A percentile compares a stretch with the other conserved stretches of the same genome.
Evolutionary conservation across 2,329 filamentous ascomycete species (phyloP).

Genomic region (Colletotrichum salicis): DNA sequence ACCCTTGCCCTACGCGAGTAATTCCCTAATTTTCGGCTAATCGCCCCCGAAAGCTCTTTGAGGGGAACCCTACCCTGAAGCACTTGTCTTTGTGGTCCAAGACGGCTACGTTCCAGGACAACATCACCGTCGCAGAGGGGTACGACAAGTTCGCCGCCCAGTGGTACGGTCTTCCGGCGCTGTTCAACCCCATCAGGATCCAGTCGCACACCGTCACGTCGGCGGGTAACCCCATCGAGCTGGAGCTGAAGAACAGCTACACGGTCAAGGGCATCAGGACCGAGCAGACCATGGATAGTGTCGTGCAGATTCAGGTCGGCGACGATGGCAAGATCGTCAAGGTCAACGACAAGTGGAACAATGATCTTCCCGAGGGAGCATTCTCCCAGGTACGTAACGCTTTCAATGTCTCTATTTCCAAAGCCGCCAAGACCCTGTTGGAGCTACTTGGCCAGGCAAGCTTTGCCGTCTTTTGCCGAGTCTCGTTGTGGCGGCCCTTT

Average conservation of each 20-base stretch:
- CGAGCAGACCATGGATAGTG: constrained; percentile 45
- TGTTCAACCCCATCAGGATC: constrained; percentile 68
- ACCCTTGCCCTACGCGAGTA: not conserved
- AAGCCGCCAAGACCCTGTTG: not conserved
- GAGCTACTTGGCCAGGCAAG: constrained; percentile 8
- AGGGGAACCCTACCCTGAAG: constrained; percentile 66
- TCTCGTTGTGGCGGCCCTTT: constrained; percentile 39
- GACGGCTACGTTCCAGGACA: constrained; percentile 67
- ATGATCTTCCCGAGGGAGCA: constrained; percentile 46
- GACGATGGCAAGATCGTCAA: constrained; percentile 46
- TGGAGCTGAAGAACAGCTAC: constrained; percentile 56
- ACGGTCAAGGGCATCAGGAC: constrained; percentile 46
- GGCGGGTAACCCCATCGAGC: constrained; percentile 67
- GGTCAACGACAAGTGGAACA: constrained; percentile 51
- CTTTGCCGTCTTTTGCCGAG: constrained; percentile 29
- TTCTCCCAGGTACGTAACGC: constrained; percentile 46
- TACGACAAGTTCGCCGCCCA: constrained; percentile 60
- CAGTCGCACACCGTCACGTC: constrained; percentile 63
- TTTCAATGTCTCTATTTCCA: not conserved
- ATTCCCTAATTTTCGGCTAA: not conserved
- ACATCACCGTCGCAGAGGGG: constrained; percentile 66
- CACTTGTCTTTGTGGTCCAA: constrained; percentile 70
- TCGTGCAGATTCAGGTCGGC: constrained; percentile 46
- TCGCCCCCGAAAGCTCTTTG: constrained; percentile 59
- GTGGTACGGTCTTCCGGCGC: constrained; percentile 68